These are phyloP conservation scores for Talaromyces proteolyticus DNA, from an alignment of 495 filamentous ascomycete species.

Conservation along the genomic window DNA sequence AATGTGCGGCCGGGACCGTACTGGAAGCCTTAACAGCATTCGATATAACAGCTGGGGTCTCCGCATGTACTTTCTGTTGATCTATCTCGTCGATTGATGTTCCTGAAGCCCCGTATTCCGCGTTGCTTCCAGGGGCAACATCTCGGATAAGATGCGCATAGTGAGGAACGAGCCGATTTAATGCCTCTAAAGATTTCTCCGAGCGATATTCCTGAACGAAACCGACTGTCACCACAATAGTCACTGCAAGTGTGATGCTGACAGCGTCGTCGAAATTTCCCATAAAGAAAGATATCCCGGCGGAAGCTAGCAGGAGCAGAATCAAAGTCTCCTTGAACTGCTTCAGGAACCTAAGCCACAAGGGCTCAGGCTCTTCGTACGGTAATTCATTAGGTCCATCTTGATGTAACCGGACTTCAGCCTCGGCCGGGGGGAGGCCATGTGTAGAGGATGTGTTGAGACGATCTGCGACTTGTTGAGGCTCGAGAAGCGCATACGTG, in stretches of 20 bases:
- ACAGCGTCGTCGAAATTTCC: constrained; percentile 94
- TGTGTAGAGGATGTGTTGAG: constrained; percentile 76
- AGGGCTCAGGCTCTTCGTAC: constrained; percentile 84
- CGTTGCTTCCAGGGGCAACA: constrained; percentile 26
- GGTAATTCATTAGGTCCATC: constrained; percentile 94
- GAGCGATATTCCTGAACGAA: constrained; percentile 98
- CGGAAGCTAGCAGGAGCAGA: constrained; percentile 85
- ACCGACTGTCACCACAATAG: constrained; percentile 92
- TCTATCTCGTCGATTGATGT: neutral
- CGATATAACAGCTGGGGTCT: constrained; percentile 32
- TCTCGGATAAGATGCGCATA: constrained; percentile 85
- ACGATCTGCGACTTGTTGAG: constrained; percentile 70
- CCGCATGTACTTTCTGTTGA: constrained; percentile 7
- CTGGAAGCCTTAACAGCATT: constrained; percentile 66
- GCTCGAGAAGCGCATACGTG: constrained; percentile 56
- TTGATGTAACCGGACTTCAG: constrained; percentile 66
- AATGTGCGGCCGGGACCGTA: constrained; percentile 76
- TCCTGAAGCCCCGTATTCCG: constrained; percentile 34
- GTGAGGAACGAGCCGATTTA: constrained; percentile 90
- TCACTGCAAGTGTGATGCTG: constrained; percentile 90
- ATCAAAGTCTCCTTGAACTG: constrained; percentile 93
- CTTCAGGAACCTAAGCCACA: constrained; percentile 91
- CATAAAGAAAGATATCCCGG: constrained; percentile 82
- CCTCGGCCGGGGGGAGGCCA: constrained; percentile 77
- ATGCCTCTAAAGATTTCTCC: constrained; percentile 92